Conservation (phyloP, 208 protist genomes). For the Leishmania arabica region DNA sequence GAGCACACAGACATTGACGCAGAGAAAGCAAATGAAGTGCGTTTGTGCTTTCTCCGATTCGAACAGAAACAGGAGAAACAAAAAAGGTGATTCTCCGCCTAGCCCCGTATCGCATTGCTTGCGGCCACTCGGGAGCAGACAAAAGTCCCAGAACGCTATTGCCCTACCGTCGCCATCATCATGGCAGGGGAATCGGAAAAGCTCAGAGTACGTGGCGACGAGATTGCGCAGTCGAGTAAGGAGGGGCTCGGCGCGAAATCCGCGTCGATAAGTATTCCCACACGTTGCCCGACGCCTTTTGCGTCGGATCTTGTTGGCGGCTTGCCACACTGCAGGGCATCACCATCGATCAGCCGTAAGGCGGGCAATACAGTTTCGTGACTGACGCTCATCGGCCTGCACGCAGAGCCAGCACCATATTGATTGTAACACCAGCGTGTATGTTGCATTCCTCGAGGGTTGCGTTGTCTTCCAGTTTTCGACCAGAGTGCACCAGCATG, state of each 20-base stretch:
- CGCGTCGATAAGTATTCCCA: not conserved
- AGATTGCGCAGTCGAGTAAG: not conserved
- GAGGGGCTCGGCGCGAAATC: not conserved
- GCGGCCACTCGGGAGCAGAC: no score
- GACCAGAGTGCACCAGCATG: conserved; percentile 76
- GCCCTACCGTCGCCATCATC: not conserved
- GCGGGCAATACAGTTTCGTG: not conserved
- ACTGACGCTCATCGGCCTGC: conserved; percentile 30
- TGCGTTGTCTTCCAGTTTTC: conserved; percentile 64
- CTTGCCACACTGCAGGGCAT: not conserved
- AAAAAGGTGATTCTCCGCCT: not conserved
- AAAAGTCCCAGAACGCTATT: no score
- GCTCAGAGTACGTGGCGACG: not conserved
- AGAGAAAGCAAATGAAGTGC: not conserved
- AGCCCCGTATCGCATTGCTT: not conserved
- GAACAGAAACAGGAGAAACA: not conserved
- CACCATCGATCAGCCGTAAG: not conserved
- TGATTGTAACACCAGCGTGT: conserved; percentile 62
- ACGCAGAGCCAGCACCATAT: conserved; percentile 80
- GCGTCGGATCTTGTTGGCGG: not conserved
- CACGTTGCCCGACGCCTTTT: not conserved
- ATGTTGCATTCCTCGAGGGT: conserved; percentile 70
- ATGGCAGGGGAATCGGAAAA: not conserved
- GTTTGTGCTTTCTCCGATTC: not conserved
- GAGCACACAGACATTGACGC: not conserved